These are phyloP conservation scores for Albugo laibachii DNA, from an alignment of 352 stramenopile genomes.

Conservation along the genomic window DNA sequence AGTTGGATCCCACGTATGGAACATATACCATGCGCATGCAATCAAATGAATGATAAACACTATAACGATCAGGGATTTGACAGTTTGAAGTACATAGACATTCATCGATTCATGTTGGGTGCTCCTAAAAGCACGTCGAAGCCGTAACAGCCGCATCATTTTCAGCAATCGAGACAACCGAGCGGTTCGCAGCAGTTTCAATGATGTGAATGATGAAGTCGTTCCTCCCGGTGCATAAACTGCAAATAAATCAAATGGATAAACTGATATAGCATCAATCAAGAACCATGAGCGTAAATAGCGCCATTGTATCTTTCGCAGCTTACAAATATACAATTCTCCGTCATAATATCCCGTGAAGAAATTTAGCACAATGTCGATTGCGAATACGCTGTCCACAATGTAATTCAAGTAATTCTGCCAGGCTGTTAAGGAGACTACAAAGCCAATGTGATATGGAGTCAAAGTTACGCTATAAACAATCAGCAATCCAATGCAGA, in stretches of 20 bases:
- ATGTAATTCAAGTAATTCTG: slow-evolving; percentile 47
- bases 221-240: slow-evolving; percentile 19
- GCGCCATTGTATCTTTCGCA: slow-evolving; percentile 31
- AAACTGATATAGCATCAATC: slow-evolving; percentile 41
- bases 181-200: slow-evolving; percentile 59
- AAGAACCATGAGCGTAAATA: slow-evolving; percentile 61
- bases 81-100: slow-evolving; percentile 47
- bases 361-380: slow-evolving; percentile 80
- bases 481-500: slow-evolving; percentile 80
- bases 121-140: slow-evolving; percentile 36
- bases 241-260: slow-evolving; percentile 48
- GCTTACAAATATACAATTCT: slow-evolving; percentile 39
- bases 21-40: slow-evolving; percentile 58
- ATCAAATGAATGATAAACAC: slow-evolving; percentile 65
- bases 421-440: slow-evolving; percentile 45
- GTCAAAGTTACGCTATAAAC: slow-evolving; percentile 77
- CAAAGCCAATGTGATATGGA: slow-evolving; percentile 80
- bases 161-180: slow-evolving; percentile 53
- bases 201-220: slow-evolving; percentile 25
- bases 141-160: slow-evolving; percentile 40
- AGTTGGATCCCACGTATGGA: slow-evolving; percentile 58
- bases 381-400: slow-evolving; percentile 65
- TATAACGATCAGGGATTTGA: slow-evolving; percentile 45
- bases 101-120: slow-evolving; percentile 63
- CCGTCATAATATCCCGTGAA: slow-evolving; percentile 77